These are phyloP conservation scores for Buxus sempervirens DNA, from an alignment of 164 flowering plant genomes.

Conservation along the genomic window DNA sequence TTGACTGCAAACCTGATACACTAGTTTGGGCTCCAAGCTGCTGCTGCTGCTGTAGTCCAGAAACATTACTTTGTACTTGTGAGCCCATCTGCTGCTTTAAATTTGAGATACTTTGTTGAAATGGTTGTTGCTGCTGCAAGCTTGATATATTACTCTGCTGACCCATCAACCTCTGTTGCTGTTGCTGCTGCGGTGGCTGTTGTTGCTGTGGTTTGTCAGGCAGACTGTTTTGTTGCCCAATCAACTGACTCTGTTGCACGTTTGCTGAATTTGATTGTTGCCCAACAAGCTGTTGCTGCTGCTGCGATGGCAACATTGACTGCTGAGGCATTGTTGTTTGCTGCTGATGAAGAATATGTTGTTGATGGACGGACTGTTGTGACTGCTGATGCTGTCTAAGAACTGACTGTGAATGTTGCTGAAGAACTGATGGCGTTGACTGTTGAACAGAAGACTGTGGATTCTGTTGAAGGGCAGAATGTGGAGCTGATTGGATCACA, in stretches of 20 bases:
- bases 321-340: constrained; percentile 55
- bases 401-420: constrained; percentile 60
- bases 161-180: constrained; percentile 15
- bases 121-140: constrained; percentile 33
- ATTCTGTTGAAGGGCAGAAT: constrained; percentile 55
- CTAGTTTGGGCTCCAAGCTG: constrained; percentile 55
- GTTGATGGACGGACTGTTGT: constrained; percentile 42
- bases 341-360: constrained; percentile 55
- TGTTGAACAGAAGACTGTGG: constrained; percentile 62
- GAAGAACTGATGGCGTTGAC: constrained; percentile 50
- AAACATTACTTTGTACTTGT: constrained; percentile 36
- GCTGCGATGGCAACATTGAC: constrained; percentile 43
- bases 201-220: constrained; percentile 66
- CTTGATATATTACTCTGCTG: background rate
- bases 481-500: constrained; percentile 44
- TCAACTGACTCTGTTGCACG: constrained; percentile 57
- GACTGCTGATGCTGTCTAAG: constrained; percentile 62
- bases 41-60: constrained; percentile 61
- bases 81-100: constrained; percentile 54
- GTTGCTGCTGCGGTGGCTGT: constrained; percentile 38
- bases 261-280: constrained; percentile 48
- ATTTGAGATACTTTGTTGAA: constrained; percentile 46
- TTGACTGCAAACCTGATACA: constrained; percentile 53
- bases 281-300: constrained; percentile 49
- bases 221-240: constrained; percentile 54